A percentile compares a stretch with the other conserved stretches of the same genome.
Evolutionary conservation across 495 filamentous ascomycete genomes (phyloP).

Genomic region (Trichoderma reesei): DNA sequence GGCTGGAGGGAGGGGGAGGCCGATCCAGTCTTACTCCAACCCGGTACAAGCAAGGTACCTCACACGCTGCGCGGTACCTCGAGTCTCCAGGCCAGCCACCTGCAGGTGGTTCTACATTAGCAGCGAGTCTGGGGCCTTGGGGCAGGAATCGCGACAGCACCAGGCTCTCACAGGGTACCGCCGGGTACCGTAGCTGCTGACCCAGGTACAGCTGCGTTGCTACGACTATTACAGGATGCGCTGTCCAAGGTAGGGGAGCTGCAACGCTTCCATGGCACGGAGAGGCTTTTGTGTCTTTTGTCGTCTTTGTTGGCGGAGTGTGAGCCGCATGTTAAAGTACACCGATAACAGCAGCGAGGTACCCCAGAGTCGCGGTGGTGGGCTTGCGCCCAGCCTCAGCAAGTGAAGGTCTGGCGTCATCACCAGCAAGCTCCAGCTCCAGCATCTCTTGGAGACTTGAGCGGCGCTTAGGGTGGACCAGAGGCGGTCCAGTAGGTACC

Average conservation of each 20-base stretch:
- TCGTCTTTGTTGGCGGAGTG: too few species aligned
- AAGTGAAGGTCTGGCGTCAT: background rate
- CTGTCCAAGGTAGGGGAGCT: conserved; percentile 9
- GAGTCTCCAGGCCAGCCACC: too few species aligned
- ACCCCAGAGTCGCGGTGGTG: background rate
- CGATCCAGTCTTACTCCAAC: background rate
- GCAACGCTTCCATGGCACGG: background rate
- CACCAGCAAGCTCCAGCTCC: background rate
- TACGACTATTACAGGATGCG: too few species aligned
- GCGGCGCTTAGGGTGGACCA: background rate
- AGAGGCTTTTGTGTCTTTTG: too few species aligned
- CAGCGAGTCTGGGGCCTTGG: too few species aligned
- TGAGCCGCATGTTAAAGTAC: background rate
- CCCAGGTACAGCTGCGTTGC: background rate
- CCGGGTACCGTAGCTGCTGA: background rate
- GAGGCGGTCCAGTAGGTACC: background rate
- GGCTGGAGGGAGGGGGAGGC: conserved; percentile 8
- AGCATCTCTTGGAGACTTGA: background rate
- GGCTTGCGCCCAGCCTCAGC: background rate
- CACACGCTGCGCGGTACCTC: too few species aligned
- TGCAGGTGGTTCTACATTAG: too few species aligned
- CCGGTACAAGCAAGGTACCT: too few species aligned
- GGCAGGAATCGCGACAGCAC: too few species aligned
- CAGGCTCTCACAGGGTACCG: too few species aligned
- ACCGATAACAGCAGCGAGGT: background rate